These are phyloP conservation scores for Pharnaceum exiguum DNA, from an alignment of 148 eudicot genomes.

Conservation along the genomic window DNA sequence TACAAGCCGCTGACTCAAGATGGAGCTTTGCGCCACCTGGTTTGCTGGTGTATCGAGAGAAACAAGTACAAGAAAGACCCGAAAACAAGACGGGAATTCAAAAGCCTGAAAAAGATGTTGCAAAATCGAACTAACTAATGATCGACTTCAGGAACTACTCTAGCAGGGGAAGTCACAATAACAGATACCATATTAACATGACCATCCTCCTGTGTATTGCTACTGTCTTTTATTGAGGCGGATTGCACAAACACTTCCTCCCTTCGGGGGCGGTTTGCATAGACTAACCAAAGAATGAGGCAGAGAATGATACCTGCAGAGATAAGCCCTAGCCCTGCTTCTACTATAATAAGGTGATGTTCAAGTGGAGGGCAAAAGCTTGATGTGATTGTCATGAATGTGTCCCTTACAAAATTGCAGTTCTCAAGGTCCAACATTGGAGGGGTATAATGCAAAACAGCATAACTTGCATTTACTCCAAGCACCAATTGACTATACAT, in stretches of 20 bases:
- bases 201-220: slow-evolving; percentile 7
- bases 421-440: slow-evolving; percentile 69
- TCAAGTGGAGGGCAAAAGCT: slow-evolving; percentile 61
- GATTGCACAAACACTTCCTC: slow-evolving; percentile 82
- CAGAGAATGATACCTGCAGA: slow-evolving; percentile 89
- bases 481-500: slow-evolving; percentile 60
- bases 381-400: slow-evolving; percentile 61
- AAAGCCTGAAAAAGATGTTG: background rate
- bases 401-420: slow-evolving; percentile 78
- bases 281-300: slow-evolving; percentile 75
- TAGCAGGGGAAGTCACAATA: slow-evolving; percentile 29
- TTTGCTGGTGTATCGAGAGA: background rate
- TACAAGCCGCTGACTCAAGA: slow-evolving; percentile 30
- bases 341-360: slow-evolving; percentile 54
- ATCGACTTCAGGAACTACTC: slow-evolving; percentile 30
- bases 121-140: slow-evolving; percentile 7
- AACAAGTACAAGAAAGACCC: background rate
- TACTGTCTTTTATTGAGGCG: slow-evolving; percentile 31
- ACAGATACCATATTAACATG: slow-evolving; percentile 13
- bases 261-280: slow-evolving; percentile 94
- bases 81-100: background rate
- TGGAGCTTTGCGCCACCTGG: slow-evolving; percentile 54
- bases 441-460: slow-evolving; percentile 75
- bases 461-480: slow-evolving; percentile 70
- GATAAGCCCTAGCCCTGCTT: slow-evolving; percentile 66